Base-by-base conservation (phyloP, 1,284 basidiomycete species). In the Athelia psychrophila region DNA sequence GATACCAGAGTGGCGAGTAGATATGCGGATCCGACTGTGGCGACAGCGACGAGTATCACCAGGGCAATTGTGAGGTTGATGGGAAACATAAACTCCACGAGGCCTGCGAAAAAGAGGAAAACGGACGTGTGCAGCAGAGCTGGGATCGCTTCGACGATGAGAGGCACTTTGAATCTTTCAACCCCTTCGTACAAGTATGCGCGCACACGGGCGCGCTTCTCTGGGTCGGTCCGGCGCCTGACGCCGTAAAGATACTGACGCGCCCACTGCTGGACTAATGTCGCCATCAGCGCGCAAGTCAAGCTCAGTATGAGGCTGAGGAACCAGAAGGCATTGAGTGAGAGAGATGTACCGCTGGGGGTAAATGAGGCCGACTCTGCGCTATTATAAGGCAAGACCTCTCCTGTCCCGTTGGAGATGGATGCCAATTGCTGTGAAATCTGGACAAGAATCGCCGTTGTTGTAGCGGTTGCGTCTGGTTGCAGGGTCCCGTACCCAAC, bases 111-210 rank as follows among this genome's bases (percentile, higher is more conserved):
- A 53, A 75, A 75, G 1, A 75, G 60, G 23, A 73, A 64, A 19
- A 75, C 61, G 3, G 73, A 72, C 13, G 68, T 55, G 54, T 75
- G 74, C 12, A 76, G 60, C 4, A 76, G 64, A 25, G 66, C 61
- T 5, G 72, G 73, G 20, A 75, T 72, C 12, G 63, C 54, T 46
- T 71, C 68, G 3, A 73, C 71, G 10, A 74, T 59, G 5, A 65
- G 57, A 16, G 64, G 56, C 67, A 75, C 70, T n/a, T 60, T 58
- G 52, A 71, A 75, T 36, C 58, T 57, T 22, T 62, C 58, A 25
- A 74, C 54, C 13, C 73, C 72, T 50, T 63, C 60, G 48, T 65
- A 64, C 5, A 73, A 60, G 54, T 68, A 72, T 10, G 71, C 64
- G 36, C 64, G 67, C 4, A 75, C 64, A 30, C 70, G 61, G 3